These are phyloP conservation scores for Pedinophyceae sp. DNA, from an alignment of 139 green algal genomes.

Conservation along the genomic window DNA sequence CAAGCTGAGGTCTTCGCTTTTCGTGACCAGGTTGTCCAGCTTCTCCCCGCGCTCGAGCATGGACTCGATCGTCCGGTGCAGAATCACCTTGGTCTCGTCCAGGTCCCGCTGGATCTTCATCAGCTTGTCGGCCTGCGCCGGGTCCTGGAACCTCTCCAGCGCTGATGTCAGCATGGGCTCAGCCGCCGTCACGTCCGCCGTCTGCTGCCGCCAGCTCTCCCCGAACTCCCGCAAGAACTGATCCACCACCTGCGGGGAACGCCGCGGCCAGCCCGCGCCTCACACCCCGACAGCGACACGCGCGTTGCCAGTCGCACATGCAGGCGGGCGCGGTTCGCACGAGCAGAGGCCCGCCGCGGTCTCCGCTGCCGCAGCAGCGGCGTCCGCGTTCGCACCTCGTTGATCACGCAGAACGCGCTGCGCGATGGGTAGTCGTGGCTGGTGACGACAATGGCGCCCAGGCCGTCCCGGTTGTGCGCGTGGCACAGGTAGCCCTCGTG, in stretches of 20 bases:
- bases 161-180: neutral
- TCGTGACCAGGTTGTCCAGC: conserved; percentile 91
- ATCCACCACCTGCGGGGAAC: conserved; percentile 26
- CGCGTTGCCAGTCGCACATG: conserved; percentile 7
- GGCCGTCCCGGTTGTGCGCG: conserved; percentile 67
- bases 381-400: conserved; percentile 27
- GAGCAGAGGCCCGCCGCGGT: neutral
- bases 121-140: conserved; percentile 86
- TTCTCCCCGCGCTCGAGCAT: conserved; percentile 93
- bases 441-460: conserved; percentile 77
- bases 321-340: neutral
- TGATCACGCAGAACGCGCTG: conserved; percentile 86
- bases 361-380: neutral
- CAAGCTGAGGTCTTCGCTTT: conserved; percentile 81
- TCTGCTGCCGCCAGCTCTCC: conserved; percentile 44
- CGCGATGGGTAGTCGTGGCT: conserved; percentile 82
- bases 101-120: conserved; percentile 93
- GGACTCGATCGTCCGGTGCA: conserved; percentile 97
- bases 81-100: conserved; percentile 72
- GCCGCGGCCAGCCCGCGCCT: neutral
- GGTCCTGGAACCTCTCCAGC: conserved; percentile 44
- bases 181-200: conserved; percentile 30
- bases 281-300: neutral
- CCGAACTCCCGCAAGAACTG: conserved; percentile 33
- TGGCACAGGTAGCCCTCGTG: conserved; percentile 92